phyloP scores from a whole-genome alignment of 345 rosid species.

The Cardamine chenopodiifolia region DNA sequence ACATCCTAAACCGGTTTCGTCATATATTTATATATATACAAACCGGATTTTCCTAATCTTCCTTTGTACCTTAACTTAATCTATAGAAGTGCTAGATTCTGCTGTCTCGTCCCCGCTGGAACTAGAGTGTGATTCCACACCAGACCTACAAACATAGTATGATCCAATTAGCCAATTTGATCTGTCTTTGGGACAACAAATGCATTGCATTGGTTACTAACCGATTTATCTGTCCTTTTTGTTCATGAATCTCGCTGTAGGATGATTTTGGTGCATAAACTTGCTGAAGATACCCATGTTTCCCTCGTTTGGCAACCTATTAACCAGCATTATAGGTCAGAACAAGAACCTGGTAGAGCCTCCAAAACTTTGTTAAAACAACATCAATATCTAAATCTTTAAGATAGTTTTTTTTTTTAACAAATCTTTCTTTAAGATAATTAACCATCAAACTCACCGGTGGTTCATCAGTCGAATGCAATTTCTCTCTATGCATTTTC shows the following conservation, averaged over 20 bases:
- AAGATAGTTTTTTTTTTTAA: too few species aligned
- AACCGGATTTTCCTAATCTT: slow-evolving; percentile 26
- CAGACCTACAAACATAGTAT: slow-evolving; percentile 46
- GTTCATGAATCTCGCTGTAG: slow-evolving; percentile 38
- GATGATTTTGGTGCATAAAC: slow-evolving; percentile 50
- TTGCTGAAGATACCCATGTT: slow-evolving; percentile 48
- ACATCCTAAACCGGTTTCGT: slow-evolving; percentile 33
- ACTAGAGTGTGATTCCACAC: slow-evolving; percentile 55
- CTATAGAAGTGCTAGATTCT: slow-evolving; percentile 62
- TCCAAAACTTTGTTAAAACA: neutral
- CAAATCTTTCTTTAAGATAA: slow-evolving; percentile 1
- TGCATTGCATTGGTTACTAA: slow-evolving; percentile 45
- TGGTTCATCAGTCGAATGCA: slow-evolving; percentile 47
- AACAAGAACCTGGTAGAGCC: slow-evolving; percentile 29
- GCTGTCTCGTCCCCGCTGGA: slow-evolving; percentile 77
- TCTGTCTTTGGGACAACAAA: slow-evolving; percentile 14
- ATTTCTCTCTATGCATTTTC: slow-evolving; percentile 42
- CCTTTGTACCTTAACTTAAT: slow-evolving; percentile 36
- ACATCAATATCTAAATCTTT: neutral
- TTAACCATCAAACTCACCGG: slow-evolving; percentile 47
- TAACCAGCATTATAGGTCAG: neutral
- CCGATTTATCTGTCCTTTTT: slow-evolving; percentile 52
- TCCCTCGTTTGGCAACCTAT: slow-evolving; percentile 55
- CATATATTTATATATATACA: slow-evolving; percentile 21
- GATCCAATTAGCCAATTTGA: slow-evolving; percentile 9